Evolutionary conservation across 371 early-diverging fungal species (phyloP).

Genomic region (Chytridiales sp.): DNA sequence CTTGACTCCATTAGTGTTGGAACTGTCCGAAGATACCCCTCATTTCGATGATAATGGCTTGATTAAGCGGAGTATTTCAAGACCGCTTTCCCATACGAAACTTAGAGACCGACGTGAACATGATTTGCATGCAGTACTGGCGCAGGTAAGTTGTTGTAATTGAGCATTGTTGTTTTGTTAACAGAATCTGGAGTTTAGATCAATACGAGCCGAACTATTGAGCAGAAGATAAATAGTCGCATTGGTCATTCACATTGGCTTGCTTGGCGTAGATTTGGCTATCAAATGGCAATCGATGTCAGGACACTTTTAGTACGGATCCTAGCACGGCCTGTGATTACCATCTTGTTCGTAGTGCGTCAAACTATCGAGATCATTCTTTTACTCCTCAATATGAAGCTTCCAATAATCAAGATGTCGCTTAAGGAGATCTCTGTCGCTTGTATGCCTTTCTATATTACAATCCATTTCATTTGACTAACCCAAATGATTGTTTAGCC

Average conservation of each 20-base stretch:
- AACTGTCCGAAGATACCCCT: constrained; percentile 35
- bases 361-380: constrained; percentile 14
- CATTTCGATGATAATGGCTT: background rate
- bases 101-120: background rate
- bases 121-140: background rate
- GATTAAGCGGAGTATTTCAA: background rate
- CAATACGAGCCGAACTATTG: no score
- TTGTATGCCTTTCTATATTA: constrained; percentile 18
- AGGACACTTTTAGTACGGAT: no score
- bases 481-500: constrained; percentile 29
- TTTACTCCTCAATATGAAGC: constrained; percentile 14
- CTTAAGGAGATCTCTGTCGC: constrained; percentile 32
- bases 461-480: background rate
- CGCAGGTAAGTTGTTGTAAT: background rate
- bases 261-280: no score
- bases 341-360: constrained; percentile 3
- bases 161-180: background rate
- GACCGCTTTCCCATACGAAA: background rate
- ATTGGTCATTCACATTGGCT: no score
- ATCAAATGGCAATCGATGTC: no score
- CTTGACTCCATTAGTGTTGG: constrained; percentile 67
- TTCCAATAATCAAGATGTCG: constrained; percentile 15
- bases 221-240: no score
- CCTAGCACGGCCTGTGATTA: constrained; percentile 1
- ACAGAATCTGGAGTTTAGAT: no score